A percentile compares a stretch with the other conserved stretches of the same genome.
Evolutionary conservation across 768 basidiomycete genomes (phyloP).

Genomic region (Pholiota conissans): DNA sequence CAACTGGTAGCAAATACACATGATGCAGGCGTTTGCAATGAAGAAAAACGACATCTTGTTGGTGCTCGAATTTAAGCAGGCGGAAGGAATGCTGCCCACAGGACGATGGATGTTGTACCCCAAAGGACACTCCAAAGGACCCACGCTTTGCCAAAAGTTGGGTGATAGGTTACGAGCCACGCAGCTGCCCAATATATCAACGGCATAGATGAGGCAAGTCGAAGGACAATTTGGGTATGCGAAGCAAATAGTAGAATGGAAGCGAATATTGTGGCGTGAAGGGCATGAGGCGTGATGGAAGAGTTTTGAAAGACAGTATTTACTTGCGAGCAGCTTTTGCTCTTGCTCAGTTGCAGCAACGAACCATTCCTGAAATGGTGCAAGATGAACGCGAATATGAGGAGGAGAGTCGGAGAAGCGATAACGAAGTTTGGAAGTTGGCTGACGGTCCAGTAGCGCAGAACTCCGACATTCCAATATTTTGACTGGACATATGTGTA

Average conservation of each 20-base stretch:
- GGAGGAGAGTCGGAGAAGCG: slow-evolving; percentile 64
- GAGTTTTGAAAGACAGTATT: slow-evolving; percentile 2
- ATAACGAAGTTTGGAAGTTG: slow-evolving; percentile 92
- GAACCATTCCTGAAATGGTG: slow-evolving; percentile 27
- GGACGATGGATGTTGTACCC: slow-evolving; percentile 64
- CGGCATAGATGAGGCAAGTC: slow-evolving; percentile 76
- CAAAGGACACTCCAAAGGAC: slow-evolving; percentile 78
- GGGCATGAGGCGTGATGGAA: slow-evolving; percentile 64
- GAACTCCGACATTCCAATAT: slow-evolving; percentile 88
- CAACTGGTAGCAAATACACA: too few relatives aligned
- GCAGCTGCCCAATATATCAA: slow-evolving; percentile 87
- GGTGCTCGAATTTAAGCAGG: too few relatives aligned
- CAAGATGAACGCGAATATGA: slow-evolving; percentile 44
- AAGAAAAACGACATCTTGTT: too few relatives aligned
- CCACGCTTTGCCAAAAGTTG: slow-evolving; percentile 59
- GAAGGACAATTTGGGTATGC: slow-evolving; percentile 85
- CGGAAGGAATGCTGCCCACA: slow-evolving; percentile 87
- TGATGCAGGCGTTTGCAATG: too few relatives aligned
- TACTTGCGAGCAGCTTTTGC: neutral
- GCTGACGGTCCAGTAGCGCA: slow-evolving; percentile 80
- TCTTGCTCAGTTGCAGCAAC: neutral
- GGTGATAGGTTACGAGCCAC: slow-evolving; percentile 52
- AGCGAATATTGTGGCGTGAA: slow-evolving; percentile 70
- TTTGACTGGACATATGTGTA: slow-evolving; percentile 80
- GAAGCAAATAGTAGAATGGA: slow-evolving; percentile 72